Evolutionary conservation across 495 filamentous ascomycete genomes (phyloP).

Genomic region (Geoglossum glabrum): DNA sequence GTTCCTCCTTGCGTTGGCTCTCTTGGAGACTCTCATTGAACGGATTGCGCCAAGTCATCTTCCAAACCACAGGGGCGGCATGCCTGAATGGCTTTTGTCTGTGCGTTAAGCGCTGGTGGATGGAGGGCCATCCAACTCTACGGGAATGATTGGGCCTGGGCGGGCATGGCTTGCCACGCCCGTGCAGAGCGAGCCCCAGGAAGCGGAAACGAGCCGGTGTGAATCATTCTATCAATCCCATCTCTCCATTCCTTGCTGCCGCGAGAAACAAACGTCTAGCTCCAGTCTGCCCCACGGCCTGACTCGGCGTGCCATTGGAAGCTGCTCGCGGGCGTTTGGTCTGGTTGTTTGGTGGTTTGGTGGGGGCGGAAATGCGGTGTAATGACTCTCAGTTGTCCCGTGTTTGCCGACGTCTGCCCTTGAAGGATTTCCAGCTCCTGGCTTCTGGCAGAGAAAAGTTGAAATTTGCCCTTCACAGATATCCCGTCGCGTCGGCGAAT

Average conservation of each 20-base stretch:
- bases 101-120: not conserved
- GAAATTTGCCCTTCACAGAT: no score
- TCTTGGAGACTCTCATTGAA: no score
- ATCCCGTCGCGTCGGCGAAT: no score
- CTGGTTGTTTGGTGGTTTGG: not conserved
- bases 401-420: not conserved
- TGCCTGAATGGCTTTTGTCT: not conserved
- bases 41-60: not conserved
- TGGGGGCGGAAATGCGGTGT: not conserved
- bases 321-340: not conserved
- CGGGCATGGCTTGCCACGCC: no score
- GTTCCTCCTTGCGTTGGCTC: no score
- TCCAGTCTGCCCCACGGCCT: not conserved
- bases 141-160: not conserved
- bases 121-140: not conserved
- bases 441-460: no score
- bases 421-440: not conserved
- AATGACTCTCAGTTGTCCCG: not conserved
- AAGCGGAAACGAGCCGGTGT: not conserved
- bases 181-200: no score
- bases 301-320: not conserved
- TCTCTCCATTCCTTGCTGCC: not conserved
- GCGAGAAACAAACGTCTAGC: not conserved
- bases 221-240: not conserved
- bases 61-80: not conserved